Evolutionary conservation across 2,329 filamentous ascomycete species (phyloP), one percentile per base, ranked within the genome.

Genomic region (Cladophialophora immunda): DNA sequence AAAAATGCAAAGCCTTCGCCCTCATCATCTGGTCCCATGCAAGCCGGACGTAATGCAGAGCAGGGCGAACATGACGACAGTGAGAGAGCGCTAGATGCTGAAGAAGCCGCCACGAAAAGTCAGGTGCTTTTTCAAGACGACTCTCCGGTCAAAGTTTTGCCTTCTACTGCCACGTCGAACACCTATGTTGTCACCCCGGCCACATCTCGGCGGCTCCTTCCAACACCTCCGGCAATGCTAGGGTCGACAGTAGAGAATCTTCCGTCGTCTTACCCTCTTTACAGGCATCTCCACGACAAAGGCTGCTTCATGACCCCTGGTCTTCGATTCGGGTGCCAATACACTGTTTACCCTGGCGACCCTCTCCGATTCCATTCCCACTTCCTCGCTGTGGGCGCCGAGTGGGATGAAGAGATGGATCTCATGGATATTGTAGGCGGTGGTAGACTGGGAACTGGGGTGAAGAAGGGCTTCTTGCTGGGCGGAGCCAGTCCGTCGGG

Each of bases 341-440:
- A 97, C 79, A 93, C 93, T 72, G 92, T 96, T 4, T 99, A 99
- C 74, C 95, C 95, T 0, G 95, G 95, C 54, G 95, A 99, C 77
- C 93, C 95, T 0, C 83, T 99, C 59, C 90, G 95, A 11, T 99
- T 96, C 77, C 95, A 99, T 79, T 95, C 93, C 54, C 95, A 99
- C 78, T 98, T 97, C 77, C 86, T 97, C 73, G 92, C 90, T 7
- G 91, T 90, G n/a, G 89, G 91, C 34, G 88, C 91, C 73, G 88
- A 84, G n/a, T 98, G 93, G 93, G 89, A 97, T 68, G 88, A 97
- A 74, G 88, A 93, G 72, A 90, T 99, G 64, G 86, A 91, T 41
- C 82, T 98, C 74, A 85, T 97, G 72, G 92, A 97, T 71, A 82
- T 99, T 15, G 90, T 98, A 17, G 91, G 89, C 22, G 93, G 93